Evolutionary conservation across 1,284 basidiomycete species (phyloP).

Genomic region (Moesziomyces sp.): DNA sequence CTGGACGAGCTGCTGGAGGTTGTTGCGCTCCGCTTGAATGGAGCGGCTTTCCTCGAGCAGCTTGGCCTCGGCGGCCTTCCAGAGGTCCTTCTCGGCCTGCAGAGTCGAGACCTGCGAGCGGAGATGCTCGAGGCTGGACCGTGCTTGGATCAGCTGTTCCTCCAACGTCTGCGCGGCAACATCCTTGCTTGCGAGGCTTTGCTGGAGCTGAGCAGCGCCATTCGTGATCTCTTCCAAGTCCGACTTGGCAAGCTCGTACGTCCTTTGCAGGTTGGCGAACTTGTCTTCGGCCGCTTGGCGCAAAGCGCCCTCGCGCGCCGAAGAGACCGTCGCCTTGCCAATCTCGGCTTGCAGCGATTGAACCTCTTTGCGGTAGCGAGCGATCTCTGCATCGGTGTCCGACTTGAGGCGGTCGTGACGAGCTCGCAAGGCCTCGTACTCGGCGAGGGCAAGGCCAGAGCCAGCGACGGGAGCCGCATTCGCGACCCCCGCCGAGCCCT

Average conservation of each 20-base stretch:
- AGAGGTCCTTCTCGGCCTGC: conserved; percentile 82
- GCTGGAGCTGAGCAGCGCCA: conserved; percentile 68
- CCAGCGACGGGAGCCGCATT: neutral
- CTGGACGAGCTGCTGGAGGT: conserved; percentile 83
- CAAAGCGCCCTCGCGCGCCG: conserved; percentile 57
- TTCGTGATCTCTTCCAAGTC: conserved; percentile 66
- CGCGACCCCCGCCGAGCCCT: neutral
- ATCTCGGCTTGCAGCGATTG: conserved; percentile 74
- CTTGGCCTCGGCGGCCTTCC: conserved; percentile 46
- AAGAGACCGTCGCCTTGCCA: conserved; percentile 70
- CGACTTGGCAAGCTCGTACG: conserved; percentile 62
- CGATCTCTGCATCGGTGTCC: conserved; percentile 80
- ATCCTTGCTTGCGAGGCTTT: conserved; percentile 69
- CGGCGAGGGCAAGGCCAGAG: conserved; percentile 24
- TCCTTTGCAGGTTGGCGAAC: conserved; percentile 52
- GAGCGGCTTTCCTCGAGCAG: conserved; percentile 85
- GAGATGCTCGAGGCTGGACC: conserved; percentile 48
- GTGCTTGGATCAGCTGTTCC: conserved; percentile 73
- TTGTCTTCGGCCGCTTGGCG: conserved; percentile 70
- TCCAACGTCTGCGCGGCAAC: conserved; percentile 68
- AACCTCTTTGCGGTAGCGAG: conserved; percentile 78
- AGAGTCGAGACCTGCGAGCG: conserved; percentile 86
- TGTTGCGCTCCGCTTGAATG: conserved; percentile 81
- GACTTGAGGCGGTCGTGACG: conserved; percentile 77
- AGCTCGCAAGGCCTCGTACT: conserved; percentile 44